Percentiles rank a stretch among this genome's conserved stretches.
These are phyloP conservation scores for Claviceps sorghi DNA, from an alignment of 2,329 filamentous ascomycete genomes.

Conservation along the genomic window DNA sequence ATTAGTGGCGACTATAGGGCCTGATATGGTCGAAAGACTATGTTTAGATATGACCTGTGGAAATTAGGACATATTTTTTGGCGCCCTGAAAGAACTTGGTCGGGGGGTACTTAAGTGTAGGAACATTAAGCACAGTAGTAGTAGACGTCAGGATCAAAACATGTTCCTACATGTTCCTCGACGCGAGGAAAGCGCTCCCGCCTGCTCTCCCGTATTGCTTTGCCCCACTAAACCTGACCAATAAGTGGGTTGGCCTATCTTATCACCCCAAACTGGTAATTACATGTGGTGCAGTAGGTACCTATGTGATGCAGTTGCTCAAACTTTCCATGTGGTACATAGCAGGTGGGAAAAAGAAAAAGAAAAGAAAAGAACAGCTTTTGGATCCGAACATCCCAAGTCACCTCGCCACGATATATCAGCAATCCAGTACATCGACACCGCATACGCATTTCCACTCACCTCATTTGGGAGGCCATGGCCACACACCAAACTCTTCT, in stretches of 20 bases:
- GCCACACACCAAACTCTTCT: conserved; percentile 59
- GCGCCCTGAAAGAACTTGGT: not conserved
- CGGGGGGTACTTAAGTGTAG: no score
- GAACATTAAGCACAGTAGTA: no score
- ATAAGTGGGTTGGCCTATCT: not conserved
- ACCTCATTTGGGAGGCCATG: conserved; percentile 26
- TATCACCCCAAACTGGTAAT: not conserved
- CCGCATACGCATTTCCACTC: not conserved
- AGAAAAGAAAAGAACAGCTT: no score
- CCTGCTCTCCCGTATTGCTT: not conserved
- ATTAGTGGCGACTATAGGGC: conserved; percentile 50
- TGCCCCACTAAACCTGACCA: not conserved
- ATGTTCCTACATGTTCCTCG: not conserved
- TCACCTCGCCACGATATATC: not conserved
- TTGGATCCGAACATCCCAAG: not conserved
- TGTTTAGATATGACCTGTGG: conserved; percentile 40
- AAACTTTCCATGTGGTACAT: not conserved
- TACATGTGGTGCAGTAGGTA: not conserved
- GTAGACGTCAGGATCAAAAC: not conserved
- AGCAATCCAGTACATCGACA: not conserved
- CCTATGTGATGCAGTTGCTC: conserved; percentile 1
- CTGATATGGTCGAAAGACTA: conserved; percentile 39
- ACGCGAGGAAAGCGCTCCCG: not conserved
- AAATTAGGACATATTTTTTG: not conserved
- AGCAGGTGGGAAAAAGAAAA: conserved; percentile 3